phyloP scores from a whole-genome alignment of 805 yeast species.

The Spathaspora passalidarum region DNA sequence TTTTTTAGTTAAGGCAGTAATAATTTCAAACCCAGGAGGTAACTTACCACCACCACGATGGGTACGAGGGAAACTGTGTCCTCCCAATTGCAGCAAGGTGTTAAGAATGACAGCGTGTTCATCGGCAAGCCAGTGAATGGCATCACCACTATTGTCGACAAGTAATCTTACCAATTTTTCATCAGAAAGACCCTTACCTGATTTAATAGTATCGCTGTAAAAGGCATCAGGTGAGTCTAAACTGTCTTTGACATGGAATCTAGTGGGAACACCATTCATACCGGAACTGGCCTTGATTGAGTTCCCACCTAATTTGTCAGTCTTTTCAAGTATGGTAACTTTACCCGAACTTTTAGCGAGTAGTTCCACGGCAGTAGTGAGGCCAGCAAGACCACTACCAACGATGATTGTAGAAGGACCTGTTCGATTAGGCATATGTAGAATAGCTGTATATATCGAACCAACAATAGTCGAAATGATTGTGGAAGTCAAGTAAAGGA shows the following conservation, averaged over 20 bases:
- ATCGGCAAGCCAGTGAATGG: constrained; percentile 31
- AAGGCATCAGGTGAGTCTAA: constrained; percentile 27
- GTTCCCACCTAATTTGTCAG: constrained; percentile 51
- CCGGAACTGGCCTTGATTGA: constrained; percentile 63
- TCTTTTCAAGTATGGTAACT: constrained; percentile 49
- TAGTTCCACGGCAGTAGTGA: constrained; percentile 42
- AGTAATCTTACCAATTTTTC: constrained; percentile 22
- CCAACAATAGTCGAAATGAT: not conserved
- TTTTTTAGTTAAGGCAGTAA: constrained; percentile 41
- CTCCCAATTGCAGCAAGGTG: constrained; percentile 34
- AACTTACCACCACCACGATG: constrained; percentile 40
- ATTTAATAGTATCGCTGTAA: constrained; percentile 25
- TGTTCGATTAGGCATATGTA: not conserved
- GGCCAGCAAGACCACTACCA: constrained; percentile 59
- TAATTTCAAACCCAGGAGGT: constrained; percentile 61
- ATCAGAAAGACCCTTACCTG: constrained; percentile 31
- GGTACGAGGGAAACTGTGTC: constrained; percentile 39
- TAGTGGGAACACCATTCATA: constrained; percentile 44
- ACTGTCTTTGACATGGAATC: constrained; percentile 17
- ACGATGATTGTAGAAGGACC: constrained; percentile 32
- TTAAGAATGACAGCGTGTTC: constrained; percentile 26
- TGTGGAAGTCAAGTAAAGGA: not conserved
- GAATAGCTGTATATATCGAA: not conserved
- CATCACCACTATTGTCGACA: constrained; percentile 23
- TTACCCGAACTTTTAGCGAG: constrained; percentile 31